These are phyloP conservation scores for Helenozyma baotianmanensis DNA, from an alignment of 805 yeast genomes.

Conservation along the genomic window DNA sequence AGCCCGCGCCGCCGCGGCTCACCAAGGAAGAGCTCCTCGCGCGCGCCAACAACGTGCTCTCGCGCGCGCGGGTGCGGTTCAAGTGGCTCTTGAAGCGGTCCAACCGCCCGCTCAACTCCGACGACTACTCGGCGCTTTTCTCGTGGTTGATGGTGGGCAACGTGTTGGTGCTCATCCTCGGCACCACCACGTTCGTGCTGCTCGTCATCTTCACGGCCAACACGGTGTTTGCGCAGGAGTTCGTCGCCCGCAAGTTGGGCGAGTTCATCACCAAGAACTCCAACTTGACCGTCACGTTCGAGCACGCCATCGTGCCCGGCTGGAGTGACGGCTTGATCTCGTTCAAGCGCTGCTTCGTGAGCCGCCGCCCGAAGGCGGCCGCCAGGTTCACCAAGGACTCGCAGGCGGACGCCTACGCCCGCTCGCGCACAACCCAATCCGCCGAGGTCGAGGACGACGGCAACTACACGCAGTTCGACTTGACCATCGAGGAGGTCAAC, in stretches of 20 bases:
- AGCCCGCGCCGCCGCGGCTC: conserved; percentile 3
- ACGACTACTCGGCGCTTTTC: conserved; percentile 83
- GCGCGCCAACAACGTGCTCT: conserved; percentile 24
- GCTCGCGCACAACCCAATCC: conserved; percentile 27
- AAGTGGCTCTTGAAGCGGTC: conserved; percentile 76
- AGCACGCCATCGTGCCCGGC: conserved; percentile 89
- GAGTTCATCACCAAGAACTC: conserved; percentile 79
- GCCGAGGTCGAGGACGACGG: conserved; percentile 65
- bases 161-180: conserved; percentile 69
- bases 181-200: conserved; percentile 91
- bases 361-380: conserved; percentile 67
- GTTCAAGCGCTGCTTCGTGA: conserved; percentile 79
- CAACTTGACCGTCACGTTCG: conserved; percentile 79
- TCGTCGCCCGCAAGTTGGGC: conserved; percentile 77
- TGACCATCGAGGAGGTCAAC: conserved; percentile 81
- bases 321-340: conserved; percentile 86
- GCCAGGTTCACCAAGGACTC: conserved; percentile 63
- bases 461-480: conserved; percentile 91
- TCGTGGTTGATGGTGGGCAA: conserved; percentile 93
- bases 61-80: conserved; percentile 33
- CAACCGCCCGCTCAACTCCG: conserved; percentile 83
- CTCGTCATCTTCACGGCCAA: conserved; percentile 70
- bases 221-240: conserved; percentile 85
- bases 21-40: conserved; percentile 23
- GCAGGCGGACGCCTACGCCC: conserved; percentile 65